phyloP scores from a whole-genome alignment of 2,329 filamentous ascomycete genomes.

The Cadophora malorum region DNA sequence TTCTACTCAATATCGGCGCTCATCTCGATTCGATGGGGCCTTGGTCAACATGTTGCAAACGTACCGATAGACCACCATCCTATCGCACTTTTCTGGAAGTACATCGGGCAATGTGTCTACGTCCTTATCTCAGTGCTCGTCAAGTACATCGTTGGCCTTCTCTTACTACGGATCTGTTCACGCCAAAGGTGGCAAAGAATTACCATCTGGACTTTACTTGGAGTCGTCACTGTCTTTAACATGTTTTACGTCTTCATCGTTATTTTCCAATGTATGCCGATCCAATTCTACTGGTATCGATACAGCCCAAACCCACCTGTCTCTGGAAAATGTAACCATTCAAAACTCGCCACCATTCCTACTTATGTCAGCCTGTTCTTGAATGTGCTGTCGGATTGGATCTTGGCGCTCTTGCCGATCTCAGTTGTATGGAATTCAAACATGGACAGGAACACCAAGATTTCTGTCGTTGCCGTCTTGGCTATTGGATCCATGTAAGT shows the following conservation, averaged over 20 bases:
- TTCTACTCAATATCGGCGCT: slow-evolving; percentile 28
- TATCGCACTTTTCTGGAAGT: slow-evolving; percentile 33
- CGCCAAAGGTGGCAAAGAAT: slow-evolving; percentile 43
- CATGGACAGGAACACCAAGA: slow-evolving; percentile 47
- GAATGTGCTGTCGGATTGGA: slow-evolving; percentile 49
- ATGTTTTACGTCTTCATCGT: slow-evolving; percentile 46
- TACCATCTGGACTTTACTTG: slow-evolving; percentile 44
- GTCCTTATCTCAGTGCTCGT: slow-evolving; percentile 46
- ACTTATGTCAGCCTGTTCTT: slow-evolving; percentile 49
- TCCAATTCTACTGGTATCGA: slow-evolving; percentile 46
- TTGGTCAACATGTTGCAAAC: slow-evolving; percentile 29
- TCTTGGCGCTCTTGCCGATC: slow-evolving; percentile 47
- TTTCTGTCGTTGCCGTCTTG: slow-evolving; percentile 41
- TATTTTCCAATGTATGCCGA: slow-evolving; percentile 47
- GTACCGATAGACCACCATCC: slow-evolving; percentile 26
- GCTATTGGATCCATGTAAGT: slow-evolving; percentile 47
- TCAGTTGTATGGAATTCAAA: slow-evolving; percentile 49
- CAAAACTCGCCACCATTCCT: slow-evolving; percentile 40
- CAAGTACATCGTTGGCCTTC: slow-evolving; percentile 47
- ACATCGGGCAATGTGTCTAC: slow-evolving; percentile 46
- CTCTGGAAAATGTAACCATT: slow-evolving; percentile 42
- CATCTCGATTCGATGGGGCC: slow-evolving; percentile 28
- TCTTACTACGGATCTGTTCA: slow-evolving; percentile 42
- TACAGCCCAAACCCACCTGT: slow-evolving; percentile 33
- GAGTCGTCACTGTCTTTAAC: slow-evolving; percentile 45